phyloP scores from a whole-genome alignment of 495 filamentous ascomycete genomes.

The Daldinia decipiens region DNA sequence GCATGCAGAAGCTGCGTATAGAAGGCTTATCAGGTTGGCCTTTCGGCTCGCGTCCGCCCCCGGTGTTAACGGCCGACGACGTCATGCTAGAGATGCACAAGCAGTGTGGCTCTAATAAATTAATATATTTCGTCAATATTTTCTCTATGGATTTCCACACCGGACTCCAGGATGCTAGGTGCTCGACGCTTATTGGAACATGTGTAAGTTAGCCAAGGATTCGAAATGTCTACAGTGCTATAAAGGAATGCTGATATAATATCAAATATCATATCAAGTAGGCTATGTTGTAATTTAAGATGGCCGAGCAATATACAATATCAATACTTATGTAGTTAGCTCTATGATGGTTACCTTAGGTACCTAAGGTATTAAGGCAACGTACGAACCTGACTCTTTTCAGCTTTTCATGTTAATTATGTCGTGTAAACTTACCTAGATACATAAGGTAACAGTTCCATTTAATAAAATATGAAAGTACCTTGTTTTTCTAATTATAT shows the following conservation, averaged over 20 bases:
- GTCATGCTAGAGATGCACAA: slow-evolving; percentile 17
- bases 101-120: slow-evolving; percentile 21
- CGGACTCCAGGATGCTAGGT: background rate
- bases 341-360: too few relatives aligned
- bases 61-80: slow-evolving; percentile 20
- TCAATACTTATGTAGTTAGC: too few relatives aligned
- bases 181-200: background rate
- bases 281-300: background rate
- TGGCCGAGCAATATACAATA: background rate
- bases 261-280: background rate
- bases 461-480: background rate
- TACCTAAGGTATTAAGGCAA: background rate
- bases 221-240: background rate
- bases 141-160: background rate
- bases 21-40: slow-evolving; percentile 19
- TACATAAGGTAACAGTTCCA: background rate
- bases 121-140: slow-evolving; percentile 2
- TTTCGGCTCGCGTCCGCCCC: slow-evolving; percentile 19
- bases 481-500: background rate
- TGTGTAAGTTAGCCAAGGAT: background rate
- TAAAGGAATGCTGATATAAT: background rate
- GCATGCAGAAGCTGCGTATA: slow-evolving; percentile 32
- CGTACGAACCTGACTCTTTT: background rate
- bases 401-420: background rate
- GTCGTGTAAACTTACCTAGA: background rate